Conservation (phyloP, 805 yeast species). For the Pichia occidentalis region DNA sequence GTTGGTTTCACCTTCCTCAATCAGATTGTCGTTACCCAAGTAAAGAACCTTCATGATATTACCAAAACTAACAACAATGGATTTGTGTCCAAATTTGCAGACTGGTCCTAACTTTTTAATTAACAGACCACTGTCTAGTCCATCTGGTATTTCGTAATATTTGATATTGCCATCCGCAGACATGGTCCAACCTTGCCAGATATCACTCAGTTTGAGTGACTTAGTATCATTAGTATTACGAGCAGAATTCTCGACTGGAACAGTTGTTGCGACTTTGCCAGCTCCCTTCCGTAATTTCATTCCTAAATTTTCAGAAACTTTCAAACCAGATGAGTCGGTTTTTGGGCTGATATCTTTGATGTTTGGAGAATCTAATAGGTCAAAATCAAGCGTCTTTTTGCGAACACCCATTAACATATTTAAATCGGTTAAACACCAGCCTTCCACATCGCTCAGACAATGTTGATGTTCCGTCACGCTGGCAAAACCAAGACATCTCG, state of each 20-base stretch:
- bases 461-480: constrained; percentile 64
- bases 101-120: constrained; percentile 56
- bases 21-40: constrained; percentile 67
- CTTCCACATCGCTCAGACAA: constrained; percentile 60
- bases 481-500: constrained; percentile 81
- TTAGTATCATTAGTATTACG: no score
- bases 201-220: constrained; percentile 28
- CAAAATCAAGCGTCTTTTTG: no score
- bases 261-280: background rate
- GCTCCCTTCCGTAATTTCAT: background rate
- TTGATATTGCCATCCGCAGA: constrained; percentile 57
- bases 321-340: no score
- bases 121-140: constrained; percentile 38
- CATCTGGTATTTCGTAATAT: constrained; percentile 51
- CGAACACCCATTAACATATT: constrained; percentile 69
- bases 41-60: constrained; percentile 65
- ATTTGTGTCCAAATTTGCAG: constrained; percentile 67
- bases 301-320: no score
- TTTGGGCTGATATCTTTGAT: no score
- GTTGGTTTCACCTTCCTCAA: constrained; percentile 50
- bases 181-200: constrained; percentile 83
- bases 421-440: constrained; percentile 75
- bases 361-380: no score
- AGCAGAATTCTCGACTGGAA: background rate
- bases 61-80: constrained; percentile 71